Base-by-base conservation (phyloP, 305 asterid species). In the Fraxinus platypoda region DNA sequence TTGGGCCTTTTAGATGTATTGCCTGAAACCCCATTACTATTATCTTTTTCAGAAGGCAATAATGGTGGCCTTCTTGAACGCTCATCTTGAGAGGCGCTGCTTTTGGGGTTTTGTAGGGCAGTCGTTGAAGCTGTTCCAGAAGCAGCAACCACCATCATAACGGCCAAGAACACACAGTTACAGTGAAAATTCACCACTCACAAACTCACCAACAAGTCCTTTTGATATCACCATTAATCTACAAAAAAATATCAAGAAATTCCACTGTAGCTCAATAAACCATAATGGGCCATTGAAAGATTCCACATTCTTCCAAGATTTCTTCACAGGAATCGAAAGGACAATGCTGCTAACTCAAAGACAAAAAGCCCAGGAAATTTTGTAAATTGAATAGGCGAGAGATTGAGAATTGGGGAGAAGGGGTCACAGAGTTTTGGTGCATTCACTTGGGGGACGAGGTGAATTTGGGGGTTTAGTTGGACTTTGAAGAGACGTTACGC, bases 71-170 rank as follows among this genome's bases (percentile, higher is more conserved):
- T 87, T 74, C 88, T 88, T 6, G 91, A 46, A 78, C 80, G 81
- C 13, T 87, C 89, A 6, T 88, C 84, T 19, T 54, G 26, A 54
- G 66, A 54, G 81, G 81, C 26, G 78, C 73, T 34, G 80, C 81
- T 76, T 88, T 91, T 91, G 84, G 92, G 92, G 93, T 81, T 91
- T 86, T 86, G 90, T 13, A 84, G 84, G 82, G 81, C 83, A 19
- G 90, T 41, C 2, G 93, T 87, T 84, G 93, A 91, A 87, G 91
- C 91, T 87, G 93, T 91, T 84, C 92, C 97, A 76, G 97, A 88
- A 88, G 91, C 91, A 86, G 95, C 94, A 90, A 92, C 95, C 84
- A 90, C 95, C 98, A 93, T 89, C 90, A 88, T 89, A 91, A 79
- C 84, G 86, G 83, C 84, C 87, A 71, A 83, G 70, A 78, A 83